Base-by-base conservation (phyloP, 2,329 filamentous ascomycete genomes). In the Fusarium sulawesiense region DNA sequence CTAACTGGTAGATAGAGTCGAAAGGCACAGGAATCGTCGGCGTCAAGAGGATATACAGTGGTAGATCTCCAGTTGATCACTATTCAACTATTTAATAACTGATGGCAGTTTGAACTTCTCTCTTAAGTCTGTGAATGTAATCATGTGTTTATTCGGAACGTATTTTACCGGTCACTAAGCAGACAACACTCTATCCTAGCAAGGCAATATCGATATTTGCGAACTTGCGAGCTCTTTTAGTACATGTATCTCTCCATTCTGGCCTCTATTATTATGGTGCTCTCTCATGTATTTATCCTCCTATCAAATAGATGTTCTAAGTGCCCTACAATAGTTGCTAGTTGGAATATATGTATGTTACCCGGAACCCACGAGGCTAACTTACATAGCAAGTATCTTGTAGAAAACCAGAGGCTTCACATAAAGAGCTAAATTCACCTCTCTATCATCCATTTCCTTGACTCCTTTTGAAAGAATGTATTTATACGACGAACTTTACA, bases 401-500 rank as follows among this genome's bases (percentile, higher is more conserved):
- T 4, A n/a, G 9, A 12, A 37, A 12, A 7, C 34, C 6, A 12
- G 6, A 1, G 2, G 10, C 10, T 12, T n/a, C 2, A n/a, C 2
- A 12, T n/a, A n/a, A 37, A 9, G 18, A n/a, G 6, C 3, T 6
- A n/a, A 37, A 2, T 3, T 4, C 3, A 6, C 7, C 10, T n/a
- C 34, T 37, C 18, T 37, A n/a, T n/a, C 18, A 0, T n/a, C 1
- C 3, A 12, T 7, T n/a, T 12, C 0, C 18, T n/a, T 37, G 9
- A 0, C 10, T 37, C 3, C 3, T 37, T n/a, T 2, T 7, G 10
- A 11, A 5, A 12, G 6, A 12, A 4, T 12, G 18, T 12, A n/a
- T 12, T 37, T 7, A 6, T n/a, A n/a, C 0, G 34, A 12, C 6
- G 18, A n/a, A 4, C 0, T 37, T 2, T n/a, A n/a, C 18, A n/a